phyloP scores from a whole-genome alignment of 805 yeast genomes.

The Yarrowia bubula region DNA sequence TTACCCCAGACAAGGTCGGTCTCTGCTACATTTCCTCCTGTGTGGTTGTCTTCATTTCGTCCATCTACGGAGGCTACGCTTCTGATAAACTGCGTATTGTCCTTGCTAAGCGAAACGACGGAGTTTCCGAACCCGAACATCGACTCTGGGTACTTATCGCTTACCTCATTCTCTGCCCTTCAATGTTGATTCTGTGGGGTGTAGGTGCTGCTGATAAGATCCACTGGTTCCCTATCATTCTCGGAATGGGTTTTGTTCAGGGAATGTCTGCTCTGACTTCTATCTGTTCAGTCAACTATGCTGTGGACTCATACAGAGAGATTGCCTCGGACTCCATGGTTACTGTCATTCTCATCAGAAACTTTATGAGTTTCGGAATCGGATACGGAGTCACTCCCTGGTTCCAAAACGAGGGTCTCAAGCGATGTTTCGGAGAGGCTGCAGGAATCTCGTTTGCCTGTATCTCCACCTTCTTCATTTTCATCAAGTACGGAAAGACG shows the following conservation, averaged over 20 bases:
- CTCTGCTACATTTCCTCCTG: constrained; percentile 20
- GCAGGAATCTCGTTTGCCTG: constrained; percentile 12
- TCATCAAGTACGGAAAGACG: constrained; percentile 43
- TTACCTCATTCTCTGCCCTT: constrained; percentile 47
- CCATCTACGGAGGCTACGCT: constrained; percentile 22
- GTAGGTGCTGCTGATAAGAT: constrained; percentile 49
- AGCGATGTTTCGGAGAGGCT: constrained; percentile 42
- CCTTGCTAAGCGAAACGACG: constrained; percentile 38
- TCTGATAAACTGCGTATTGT: constrained; percentile 9
- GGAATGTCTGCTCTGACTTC: constrained; percentile 47
- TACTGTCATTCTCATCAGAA: constrained; percentile 49
- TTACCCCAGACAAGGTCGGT: constrained; percentile 16
- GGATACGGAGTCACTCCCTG: constrained; percentile 54
- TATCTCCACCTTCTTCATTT: constrained; percentile 12
- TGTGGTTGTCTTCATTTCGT: constrained; percentile 7
- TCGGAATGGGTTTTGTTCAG: constrained; percentile 48
- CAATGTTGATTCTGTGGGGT: constrained; percentile 52
- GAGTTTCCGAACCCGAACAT: constrained; percentile 51
- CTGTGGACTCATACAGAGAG: constrained; percentile 48
- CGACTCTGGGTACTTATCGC: constrained; percentile 48
- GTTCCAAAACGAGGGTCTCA: constrained; percentile 47
- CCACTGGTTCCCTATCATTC: constrained; percentile 50
- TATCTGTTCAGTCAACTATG: constrained; percentile 47
- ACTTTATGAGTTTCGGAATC: constrained; percentile 49
- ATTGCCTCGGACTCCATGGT: constrained; percentile 48